Evolutionary conservation across 2,329 filamentous ascomycete species (phyloP).

Genomic region (Stemphylium vesicarium): DNA sequence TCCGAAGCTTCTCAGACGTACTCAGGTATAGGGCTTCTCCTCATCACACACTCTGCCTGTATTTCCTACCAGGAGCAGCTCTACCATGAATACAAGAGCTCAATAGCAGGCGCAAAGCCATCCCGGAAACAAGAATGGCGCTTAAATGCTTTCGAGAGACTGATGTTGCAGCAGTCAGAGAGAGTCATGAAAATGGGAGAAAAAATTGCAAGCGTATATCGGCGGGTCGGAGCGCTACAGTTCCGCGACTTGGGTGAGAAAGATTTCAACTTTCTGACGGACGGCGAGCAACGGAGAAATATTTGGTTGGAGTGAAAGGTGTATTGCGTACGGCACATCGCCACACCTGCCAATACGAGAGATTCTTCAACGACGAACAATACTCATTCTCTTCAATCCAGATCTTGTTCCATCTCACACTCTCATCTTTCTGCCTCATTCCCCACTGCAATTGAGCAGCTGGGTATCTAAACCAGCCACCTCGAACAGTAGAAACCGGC

Average conservation of each 20-base stretch:
- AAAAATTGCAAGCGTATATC: background rate
- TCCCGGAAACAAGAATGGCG: background rate
- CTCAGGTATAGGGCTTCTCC: background rate
- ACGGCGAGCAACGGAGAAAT: background rate
- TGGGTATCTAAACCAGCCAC: too few species aligned
- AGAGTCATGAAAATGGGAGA: background rate
- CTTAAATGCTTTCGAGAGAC: background rate
- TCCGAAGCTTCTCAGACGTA: background rate
- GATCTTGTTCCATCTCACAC: too few species aligned
- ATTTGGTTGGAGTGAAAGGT: background rate
- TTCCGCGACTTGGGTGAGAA: background rate
- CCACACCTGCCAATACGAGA: background rate
- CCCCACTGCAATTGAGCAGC: too few species aligned
- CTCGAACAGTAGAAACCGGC: too few species aligned
- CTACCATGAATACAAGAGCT: background rate
- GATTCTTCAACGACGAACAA: too few species aligned
- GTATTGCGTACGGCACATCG: background rate
- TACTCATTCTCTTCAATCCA: too few species aligned
- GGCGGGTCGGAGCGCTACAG: background rate
- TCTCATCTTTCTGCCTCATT: too few species aligned
- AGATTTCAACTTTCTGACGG: background rate
- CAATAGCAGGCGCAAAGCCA: background rate
- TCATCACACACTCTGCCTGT: background rate
- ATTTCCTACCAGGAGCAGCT: background rate
- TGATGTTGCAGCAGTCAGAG: background rate